Conservation (phyloP, 495 filamentous ascomycete genomes). For the Penicillium maclennaniae region DNA sequence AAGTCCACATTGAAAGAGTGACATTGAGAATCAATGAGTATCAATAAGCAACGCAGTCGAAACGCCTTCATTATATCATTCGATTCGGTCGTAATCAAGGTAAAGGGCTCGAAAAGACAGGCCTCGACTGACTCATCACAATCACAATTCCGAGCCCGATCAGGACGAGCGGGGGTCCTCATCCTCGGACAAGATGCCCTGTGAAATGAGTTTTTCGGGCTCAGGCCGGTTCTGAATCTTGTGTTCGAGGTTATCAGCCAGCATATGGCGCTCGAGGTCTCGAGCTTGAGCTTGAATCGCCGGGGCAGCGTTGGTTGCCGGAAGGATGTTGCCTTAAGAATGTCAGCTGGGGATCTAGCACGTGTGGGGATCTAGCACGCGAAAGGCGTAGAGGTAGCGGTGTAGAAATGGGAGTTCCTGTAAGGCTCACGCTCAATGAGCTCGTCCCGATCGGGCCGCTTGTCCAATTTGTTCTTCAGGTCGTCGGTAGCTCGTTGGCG, state of each 20-base stretch:
- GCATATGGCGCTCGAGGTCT: constrained; percentile 82
- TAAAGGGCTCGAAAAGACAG: neutral
- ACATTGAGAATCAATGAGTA: neutral
- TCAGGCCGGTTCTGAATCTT: constrained; percentile 72
- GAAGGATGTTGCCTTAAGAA: constrained; percentile 72
- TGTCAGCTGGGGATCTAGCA: constrained; percentile 10
- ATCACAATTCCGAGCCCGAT: neutral
- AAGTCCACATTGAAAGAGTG: neutral
- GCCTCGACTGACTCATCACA: neutral
- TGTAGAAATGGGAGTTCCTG: neutral
- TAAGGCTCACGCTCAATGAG: constrained; percentile 66
- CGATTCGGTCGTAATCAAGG: neutral
- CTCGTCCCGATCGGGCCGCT: constrained; percentile 60
- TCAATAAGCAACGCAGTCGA: constrained; percentile 7
- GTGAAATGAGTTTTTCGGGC: constrained; percentile 68
- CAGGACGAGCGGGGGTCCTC: constrained; percentile 38
- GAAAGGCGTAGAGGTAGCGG: neutral
- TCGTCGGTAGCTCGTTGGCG: constrained; percentile 60
- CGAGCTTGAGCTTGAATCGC: constrained; percentile 70
- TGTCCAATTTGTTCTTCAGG: constrained; percentile 63
- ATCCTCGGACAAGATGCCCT: constrained; percentile 70
- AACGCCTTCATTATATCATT: constrained; percentile 5
- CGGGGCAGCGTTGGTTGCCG: constrained; percentile 61
- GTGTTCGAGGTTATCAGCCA: constrained; percentile 76
- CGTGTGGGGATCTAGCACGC: neutral